Base-by-base conservation (phyloP, 176 grass and related monocot species). In the Areca catechu region DNA sequence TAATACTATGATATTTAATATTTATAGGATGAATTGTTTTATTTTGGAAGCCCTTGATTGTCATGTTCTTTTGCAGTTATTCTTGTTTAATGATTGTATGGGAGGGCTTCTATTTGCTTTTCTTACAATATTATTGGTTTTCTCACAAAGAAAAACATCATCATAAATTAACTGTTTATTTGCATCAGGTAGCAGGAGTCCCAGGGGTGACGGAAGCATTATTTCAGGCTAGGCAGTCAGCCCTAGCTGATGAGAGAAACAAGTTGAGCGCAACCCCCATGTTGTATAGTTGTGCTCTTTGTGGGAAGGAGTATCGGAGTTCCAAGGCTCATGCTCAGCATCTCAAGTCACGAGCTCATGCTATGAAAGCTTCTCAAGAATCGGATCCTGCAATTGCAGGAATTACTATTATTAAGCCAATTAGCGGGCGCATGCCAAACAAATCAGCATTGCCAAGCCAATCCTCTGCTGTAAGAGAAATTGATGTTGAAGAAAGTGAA, bases 251-350 rank as follows among this genome's bases (percentile, higher is more conserved):
- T 63, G 84, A 69, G 19, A 54, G 65, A 49, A 80, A 51, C 62
- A 85, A 97, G 19, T 82, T 78, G 64, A 72, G 60, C 37, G 30
- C 61, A 53, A 66, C 77, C 24, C 73, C 88, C n/a, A 81, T 89
- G 94, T 63, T 85, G 17, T 98, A 85, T 79, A 82, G 84, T 19
- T 98, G 93, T 28, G 71, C 81, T 70, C 88, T 92, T 60, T 98
- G 94, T 75, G 88, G 87, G 22, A 92, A 92, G 63, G 94, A 80
- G 47, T 97, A 97, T 67, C 84, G 87, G 51, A 91, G 93, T 62
- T 76, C 58, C 0, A 88, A 85, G 71, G 88, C 94, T 66, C 94
- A 89, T 56, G 77, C 64, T 48, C 78, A 98, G 34, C 94, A 98
- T 78, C 84, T 98, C 10, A 98, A 83, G 58, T 92, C 88, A 0